Percentiles rank a stretch among this genome's conserved stretches.
These are phyloP conservation scores for Chalciporus pseudorubinellus DNA, from an alignment of 768 basidiomycete genomes.

Conservation along the genomic window DNA sequence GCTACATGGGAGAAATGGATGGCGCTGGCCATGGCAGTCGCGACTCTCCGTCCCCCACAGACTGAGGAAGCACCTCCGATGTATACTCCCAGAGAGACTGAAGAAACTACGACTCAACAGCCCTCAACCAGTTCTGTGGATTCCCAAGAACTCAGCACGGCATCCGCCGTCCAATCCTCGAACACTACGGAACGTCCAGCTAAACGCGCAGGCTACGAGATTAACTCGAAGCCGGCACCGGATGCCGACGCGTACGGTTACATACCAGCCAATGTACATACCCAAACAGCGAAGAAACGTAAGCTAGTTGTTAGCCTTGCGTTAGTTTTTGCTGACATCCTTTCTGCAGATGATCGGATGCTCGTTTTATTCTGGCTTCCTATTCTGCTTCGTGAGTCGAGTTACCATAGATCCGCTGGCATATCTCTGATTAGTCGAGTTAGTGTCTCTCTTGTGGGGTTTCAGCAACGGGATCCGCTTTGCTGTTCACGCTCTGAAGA, in stretches of 20 bases:
- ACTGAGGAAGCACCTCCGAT: conserved; percentile 64
- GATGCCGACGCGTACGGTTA: conserved; percentile 72
- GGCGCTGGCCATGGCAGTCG: conserved; percentile 48
- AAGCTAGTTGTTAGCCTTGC: conserved; percentile 13
- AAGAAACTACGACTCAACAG: conserved; percentile 9
- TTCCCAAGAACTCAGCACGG: conserved; percentile 1
- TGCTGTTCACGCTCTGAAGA: conserved; percentile 47
- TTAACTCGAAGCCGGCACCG: conserved; percentile 52
- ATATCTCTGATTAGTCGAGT: conserved; percentile 6
- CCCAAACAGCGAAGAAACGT: conserved; percentile 64
- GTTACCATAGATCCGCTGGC: neutral
- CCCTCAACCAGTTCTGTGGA: conserved; percentile 2
- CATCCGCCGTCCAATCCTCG: conserved; percentile 24
- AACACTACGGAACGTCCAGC: conserved; percentile 32
- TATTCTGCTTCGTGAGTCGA: conserved; percentile 70
- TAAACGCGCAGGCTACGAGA: conserved; percentile 47
- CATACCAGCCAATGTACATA: conserved; percentile 45
- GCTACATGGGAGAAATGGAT: conserved; percentile 79
- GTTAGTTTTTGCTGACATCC: conserved; percentile 1
- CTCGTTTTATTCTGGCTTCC: conserved; percentile 84
- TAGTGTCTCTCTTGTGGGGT: conserved; percentile 64
- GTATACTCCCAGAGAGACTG: conserved; percentile 63
- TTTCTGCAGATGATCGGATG: conserved; percentile 73
- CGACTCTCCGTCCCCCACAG: conserved; percentile 40
- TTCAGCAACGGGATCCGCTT: conserved; percentile 54